Conservation (phyloP, 225 moss, liverwort and hornwort genomes). For the Marchantia polymorpha region DNA sequence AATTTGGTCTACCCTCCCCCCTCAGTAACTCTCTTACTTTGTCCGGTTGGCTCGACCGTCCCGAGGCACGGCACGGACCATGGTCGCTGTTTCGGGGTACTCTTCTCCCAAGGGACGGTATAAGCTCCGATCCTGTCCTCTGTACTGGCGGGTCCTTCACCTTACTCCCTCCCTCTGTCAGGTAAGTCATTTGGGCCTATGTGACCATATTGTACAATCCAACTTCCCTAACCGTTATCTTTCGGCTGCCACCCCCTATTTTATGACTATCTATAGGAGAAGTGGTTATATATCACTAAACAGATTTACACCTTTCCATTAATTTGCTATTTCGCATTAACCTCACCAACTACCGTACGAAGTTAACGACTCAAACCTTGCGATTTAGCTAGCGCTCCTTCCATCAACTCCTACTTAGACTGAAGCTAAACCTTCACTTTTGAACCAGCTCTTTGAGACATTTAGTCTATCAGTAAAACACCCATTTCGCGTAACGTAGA, state of each 20-base stretch:
- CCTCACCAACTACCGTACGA: neutral
- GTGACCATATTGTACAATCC: neutral
- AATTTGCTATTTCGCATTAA: neutral
- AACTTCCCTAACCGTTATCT: slow-evolving; percentile 3
- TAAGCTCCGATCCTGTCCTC: neutral
- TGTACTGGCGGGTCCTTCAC: neutral
- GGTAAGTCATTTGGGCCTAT: neutral
- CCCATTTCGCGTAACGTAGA: no score
- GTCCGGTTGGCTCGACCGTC: neutral
- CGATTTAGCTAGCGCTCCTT: no score
- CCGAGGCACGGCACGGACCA: neutral
- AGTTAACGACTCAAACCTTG: neutral
- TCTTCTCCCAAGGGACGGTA: neutral
- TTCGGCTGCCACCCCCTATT: neutral
- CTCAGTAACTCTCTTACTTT: neutral
- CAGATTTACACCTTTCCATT: neutral
- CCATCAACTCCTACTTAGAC: no score
- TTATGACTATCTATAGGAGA: neutral
- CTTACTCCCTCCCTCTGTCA: neutral
- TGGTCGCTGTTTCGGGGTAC: neutral
- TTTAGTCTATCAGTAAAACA: no score
- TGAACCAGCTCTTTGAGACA: neutral
- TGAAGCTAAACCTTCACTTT: neutral
- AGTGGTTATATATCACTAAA: neutral
- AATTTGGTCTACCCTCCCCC: neutral